These are phyloP conservation scores for Pseudozyma hubeiensis DNA, from an alignment of 1,284 basidiomycete species.

Conservation along the genomic window DNA sequence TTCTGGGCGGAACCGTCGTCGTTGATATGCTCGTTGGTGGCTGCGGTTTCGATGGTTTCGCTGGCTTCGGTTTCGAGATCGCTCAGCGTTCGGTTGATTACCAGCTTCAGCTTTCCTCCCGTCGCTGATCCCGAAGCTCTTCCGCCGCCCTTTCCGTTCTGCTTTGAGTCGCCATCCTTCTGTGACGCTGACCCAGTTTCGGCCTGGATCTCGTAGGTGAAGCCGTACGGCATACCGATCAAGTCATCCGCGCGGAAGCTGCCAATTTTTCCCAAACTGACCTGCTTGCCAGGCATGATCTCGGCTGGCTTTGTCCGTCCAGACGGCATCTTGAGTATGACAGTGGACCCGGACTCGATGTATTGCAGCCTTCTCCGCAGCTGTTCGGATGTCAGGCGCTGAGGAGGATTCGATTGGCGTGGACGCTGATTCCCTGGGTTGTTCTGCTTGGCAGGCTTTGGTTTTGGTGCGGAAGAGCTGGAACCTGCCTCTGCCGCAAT, in stretches of 20 bases:
- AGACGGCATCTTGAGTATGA: conserved; percentile 60
- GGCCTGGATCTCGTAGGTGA: conserved; percentile 64
- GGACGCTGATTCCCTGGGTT: conserved; percentile 14
- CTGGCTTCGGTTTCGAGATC: conserved; percentile 44
- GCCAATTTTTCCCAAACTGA: conserved; percentile 68
- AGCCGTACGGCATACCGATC: conserved; percentile 66
- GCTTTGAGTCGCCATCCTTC: conserved; percentile 9
- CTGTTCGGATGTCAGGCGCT: conserved; percentile 41
- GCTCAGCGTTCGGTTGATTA: conserved; percentile 52
- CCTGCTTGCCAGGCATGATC: conserved; percentile 54
- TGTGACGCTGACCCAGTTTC: conserved; percentile 6
- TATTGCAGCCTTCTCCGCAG: conserved; percentile 48
- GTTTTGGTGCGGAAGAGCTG: conserved; percentile 15
- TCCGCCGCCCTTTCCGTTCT: neutral
- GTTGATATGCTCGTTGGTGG: conserved; percentile 68
- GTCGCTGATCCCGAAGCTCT: no score
- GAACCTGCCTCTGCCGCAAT: conserved; percentile 17
- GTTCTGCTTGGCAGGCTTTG: conserved; percentile 8
- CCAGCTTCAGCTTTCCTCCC: conserved; percentile 28
- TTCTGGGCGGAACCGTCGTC: conserved; percentile 65
- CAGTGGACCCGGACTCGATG: conserved; percentile 46
- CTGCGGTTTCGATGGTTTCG: conserved; percentile 59
- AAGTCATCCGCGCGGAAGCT: conserved; percentile 63
- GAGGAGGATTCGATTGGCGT: conserved; percentile 20
- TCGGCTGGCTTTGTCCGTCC: conserved; percentile 60